Conservation (phyloP, 2,329 filamentous ascomycete genomes). For the Penicillium frequentans region DNA sequence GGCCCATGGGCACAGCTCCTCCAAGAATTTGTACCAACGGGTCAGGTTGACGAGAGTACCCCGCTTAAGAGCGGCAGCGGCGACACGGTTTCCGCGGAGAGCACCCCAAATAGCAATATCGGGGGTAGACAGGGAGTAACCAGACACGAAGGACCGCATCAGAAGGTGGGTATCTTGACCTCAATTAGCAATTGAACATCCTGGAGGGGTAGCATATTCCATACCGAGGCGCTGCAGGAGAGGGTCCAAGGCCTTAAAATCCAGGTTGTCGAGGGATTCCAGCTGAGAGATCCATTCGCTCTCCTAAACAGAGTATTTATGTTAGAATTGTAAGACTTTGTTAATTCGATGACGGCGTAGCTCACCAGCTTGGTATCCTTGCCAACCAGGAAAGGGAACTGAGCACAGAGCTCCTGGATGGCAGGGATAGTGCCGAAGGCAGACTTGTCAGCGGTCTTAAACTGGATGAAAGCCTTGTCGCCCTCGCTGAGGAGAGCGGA, state of each 20-base stretch:
- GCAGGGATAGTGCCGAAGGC: conserved; percentile 32
- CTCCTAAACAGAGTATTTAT: conserved; percentile 28
- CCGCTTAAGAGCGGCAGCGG: conserved; percentile 76
- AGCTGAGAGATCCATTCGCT: conserved; percentile 59
- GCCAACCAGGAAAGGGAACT: conserved; percentile 37
- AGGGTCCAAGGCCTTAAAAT: conserved; percentile 81
- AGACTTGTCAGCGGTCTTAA: conserved; percentile 28
- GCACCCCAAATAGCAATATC: conserved; percentile 83
- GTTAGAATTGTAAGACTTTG: background rate
- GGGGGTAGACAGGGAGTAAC: conserved; percentile 72
- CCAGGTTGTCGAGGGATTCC: conserved; percentile 55
- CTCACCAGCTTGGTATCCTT: conserved; percentile 39
- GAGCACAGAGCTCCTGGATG: conserved; percentile 34
- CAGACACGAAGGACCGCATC: conserved; percentile 80
- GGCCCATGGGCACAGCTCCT: conserved; percentile 77
- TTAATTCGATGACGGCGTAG: background rate
- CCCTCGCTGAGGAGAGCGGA: conserved; percentile 33
- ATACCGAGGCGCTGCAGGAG: conserved; percentile 58
- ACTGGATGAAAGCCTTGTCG: conserved; percentile 37
- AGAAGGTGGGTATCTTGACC: conserved; percentile 73
- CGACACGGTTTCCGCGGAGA: conserved; percentile 80
- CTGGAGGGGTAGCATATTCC: background rate
- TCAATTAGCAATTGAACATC: background rate
- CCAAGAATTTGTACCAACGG: conserved; percentile 85
- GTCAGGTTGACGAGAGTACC: conserved; percentile 72